phyloP scores from a whole-genome alignment of 1,284 basidiomycete species.

The Heterobasidion irregulare region DNA sequence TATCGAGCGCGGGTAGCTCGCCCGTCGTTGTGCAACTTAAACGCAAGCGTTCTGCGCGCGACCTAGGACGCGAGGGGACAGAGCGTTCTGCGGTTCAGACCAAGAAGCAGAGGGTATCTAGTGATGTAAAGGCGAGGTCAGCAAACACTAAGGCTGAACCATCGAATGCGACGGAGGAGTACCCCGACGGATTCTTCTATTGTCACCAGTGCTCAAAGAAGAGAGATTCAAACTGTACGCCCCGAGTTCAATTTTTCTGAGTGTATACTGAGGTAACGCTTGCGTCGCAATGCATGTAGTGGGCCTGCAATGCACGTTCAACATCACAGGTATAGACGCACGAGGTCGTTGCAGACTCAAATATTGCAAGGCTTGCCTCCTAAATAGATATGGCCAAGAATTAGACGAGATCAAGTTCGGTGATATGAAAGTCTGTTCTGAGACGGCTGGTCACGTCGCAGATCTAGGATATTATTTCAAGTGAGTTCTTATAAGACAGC shows the following conservation, averaged over 20 bases:
- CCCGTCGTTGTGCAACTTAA: constrained; percentile 10
- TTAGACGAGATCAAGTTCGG: constrained; percentile 34
- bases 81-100: constrained; percentile 7
- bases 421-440: neutral
- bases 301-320: constrained; percentile 42
- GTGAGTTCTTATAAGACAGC: constrained; percentile 24
- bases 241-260: constrained; percentile 3
- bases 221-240: constrained; percentile 40
- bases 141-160: constrained; percentile 3
- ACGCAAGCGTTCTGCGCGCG: constrained; percentile 19
- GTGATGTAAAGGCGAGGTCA: constrained; percentile 4
- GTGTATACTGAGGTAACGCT: no score
- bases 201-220: constrained; percentile 69
- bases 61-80: constrained; percentile 6
- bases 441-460: constrained; percentile 11
- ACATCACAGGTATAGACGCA: constrained; percentile 18
- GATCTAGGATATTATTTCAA: constrained; percentile 32
- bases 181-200: constrained; percentile 32
- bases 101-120: constrained; percentile 26
- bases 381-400: constrained; percentile 53
- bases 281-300: constrained; percentile 18
- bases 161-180: constrained; percentile 19
- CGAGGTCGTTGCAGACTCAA: constrained; percentile 42
- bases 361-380: constrained; percentile 59
- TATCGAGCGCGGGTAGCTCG: constrained; percentile 1